Evolutionary conservation across 176 grass and related monocot genomes (phyloP), one percentile per base, ranked within the genome.

Genomic region (Aegilops sharonensis): DNA sequence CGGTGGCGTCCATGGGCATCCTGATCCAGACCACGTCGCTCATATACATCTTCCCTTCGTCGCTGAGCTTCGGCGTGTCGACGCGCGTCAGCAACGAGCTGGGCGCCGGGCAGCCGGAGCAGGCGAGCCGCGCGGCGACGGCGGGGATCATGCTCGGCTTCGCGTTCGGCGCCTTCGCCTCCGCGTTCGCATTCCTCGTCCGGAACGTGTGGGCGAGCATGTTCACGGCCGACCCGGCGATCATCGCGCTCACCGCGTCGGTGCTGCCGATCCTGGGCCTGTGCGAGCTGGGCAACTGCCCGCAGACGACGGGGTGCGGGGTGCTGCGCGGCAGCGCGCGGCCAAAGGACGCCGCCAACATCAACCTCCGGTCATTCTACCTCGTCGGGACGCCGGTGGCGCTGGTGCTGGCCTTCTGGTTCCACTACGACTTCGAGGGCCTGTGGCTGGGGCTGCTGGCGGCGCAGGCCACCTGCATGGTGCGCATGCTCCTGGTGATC

Each of bases 11-110:
- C 75, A 98, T 98, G 96, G 96, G 96, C 63, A 91, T 98, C 60
- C 86, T 98, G 0, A 98, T 98, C 81, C 96, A 98, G 85, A 98
- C 96, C 17, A 98, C 96, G 4, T 93, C 96, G 72, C 93, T 98
- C 67, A 92, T 98, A 25, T 98, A 98, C 90, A 94, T 95, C 78
- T 98, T 98, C 91, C 96, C 96, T 0, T 98, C 96, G 25, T 98
- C 96, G 17, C 90, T 98, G 11, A 91, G 96, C 88, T 92, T 92
- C 81, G 93, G 93, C 69, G 96, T 95, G 75, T 98, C 96, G 27
- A 98, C 93, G 4, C 93, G 96, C 32, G 92, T 98, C 4, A 93
- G 91, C 84, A 98, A 98, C 83, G 93, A 95, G 77, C 96, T 98
- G 6, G 96, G 96, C 13, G 96, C 96, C 3, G 89, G 85, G 47